Evolutionary conservation across 495 filamentous ascomycete genomes (phyloP), one percentile per base, ranked within the genome.

Genomic region (Aspergillus carlsbadensis): DNA sequence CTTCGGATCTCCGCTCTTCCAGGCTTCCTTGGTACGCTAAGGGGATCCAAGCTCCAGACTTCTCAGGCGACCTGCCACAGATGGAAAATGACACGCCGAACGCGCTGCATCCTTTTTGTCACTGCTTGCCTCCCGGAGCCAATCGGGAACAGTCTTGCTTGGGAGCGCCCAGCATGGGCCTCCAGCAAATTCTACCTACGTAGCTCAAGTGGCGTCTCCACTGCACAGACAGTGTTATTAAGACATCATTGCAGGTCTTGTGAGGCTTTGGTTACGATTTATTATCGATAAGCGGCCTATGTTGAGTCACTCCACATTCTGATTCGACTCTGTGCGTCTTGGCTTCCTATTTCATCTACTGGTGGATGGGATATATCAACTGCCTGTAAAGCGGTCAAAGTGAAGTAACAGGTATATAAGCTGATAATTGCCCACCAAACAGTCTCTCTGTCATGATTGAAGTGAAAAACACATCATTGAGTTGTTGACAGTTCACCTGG

Each of bases 331-430:
- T 18, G 5, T 60, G 60, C 48, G 46, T 44, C 67, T 71, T 68
- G 69, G 69, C 67, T 71, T 65, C 65, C 65, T 51, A 52, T 66
- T 57, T 39, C 15, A 52, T 56, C 35, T 51, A 60, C 35, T 51
- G 58, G 39, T 42, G 53, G 42, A 37, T 61, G 15, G 18, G 34
- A 57, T 55, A 22, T 21, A 24, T 55, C 22, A 17, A 37, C 46
- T 29, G 35, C 24, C 45, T 41, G 31, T 39, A 34, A 22, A 3
- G 40, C 15, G 20, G 24, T 10, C 43, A 14, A 4, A 10, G 10
- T 48, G 39, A 45, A 33, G 2, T 33, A 39, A 3, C 15, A 46
- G 6, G 31, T 61, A 50, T 66, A 66, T 66, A 59, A 45, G 29
- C 24, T 24, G 7, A 10, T 20, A 59, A 60, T 14, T 8, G 14